Evolutionary conservation across 176 grass and related monocot genomes (phyloP).

Genomic region (Oryza punctata): DNA sequence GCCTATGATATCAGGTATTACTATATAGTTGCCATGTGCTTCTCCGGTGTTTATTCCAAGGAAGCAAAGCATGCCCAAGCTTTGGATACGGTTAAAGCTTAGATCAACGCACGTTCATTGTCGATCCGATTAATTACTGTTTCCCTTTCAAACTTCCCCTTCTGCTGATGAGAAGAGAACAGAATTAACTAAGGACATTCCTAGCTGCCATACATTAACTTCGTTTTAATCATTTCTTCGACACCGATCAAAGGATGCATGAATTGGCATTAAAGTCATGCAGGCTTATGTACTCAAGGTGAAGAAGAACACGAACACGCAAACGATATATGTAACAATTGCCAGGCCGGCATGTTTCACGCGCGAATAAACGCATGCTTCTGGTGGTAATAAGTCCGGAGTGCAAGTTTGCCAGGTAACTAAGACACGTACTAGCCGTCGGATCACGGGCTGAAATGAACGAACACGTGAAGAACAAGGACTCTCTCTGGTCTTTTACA

Average conservation of each 20-base stretch:
- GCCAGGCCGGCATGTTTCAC: slow-evolving; percentile 23
- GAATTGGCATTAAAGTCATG: neutral
- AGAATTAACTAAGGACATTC: neutral
- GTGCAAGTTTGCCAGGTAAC: slow-evolving; percentile 31
- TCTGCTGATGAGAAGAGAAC: neutral
- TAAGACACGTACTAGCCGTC: neutral
- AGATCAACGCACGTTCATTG: neutral
- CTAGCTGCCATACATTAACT: neutral
- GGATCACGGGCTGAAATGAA: neutral
- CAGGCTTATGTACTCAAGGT: neutral
- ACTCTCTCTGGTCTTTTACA: slow-evolving; percentile 24
- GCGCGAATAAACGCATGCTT: neutral
- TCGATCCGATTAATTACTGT: slow-evolving; percentile 13
- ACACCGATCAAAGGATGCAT: neutral
- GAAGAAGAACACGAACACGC: neutral
- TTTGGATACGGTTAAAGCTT: neutral
- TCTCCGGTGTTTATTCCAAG: slow-evolving; percentile 1
- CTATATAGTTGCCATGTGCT: slow-evolving; percentile 25
- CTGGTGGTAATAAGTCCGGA: slow-evolving; percentile 9
- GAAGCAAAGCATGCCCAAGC: neutral
- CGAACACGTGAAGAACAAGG: slow-evolving; percentile 50
- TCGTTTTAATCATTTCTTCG: neutral
- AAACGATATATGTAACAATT: neutral
- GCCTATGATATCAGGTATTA: neutral
- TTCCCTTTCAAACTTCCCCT: slow-evolving; percentile 6